Conservation (phyloP, 345 rosid genomes). For the Eucalyptus coolabah region DNA sequence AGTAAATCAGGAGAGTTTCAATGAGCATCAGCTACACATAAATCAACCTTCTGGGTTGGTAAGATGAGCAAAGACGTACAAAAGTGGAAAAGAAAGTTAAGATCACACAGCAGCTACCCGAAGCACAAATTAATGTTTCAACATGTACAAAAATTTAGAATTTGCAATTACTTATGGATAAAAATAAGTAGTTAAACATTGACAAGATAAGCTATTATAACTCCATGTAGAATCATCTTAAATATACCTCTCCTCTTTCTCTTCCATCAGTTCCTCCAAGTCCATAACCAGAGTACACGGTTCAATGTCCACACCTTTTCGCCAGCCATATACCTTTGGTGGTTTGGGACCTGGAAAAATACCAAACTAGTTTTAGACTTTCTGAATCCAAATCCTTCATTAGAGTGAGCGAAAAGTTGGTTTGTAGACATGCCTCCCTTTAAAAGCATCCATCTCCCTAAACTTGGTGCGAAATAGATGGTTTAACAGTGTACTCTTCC, state of each 20-base stretch:
- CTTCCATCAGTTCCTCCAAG: conserved; percentile 98
- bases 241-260: conserved; percentile 95
- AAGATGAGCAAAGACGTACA: background rate
- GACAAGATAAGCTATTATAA: background rate
- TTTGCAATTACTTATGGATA: background rate
- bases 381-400: background rate
- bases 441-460: conserved; percentile 98
- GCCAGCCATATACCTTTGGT: conserved; percentile 99
- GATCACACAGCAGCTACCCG: background rate
- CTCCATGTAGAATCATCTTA: background rate
- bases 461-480: conserved; percentile 85
- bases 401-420: background rate
- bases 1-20: background rate
- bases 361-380: background rate
- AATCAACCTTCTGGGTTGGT: background rate
- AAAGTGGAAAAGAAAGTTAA: background rate
- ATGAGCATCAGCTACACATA: background rate
- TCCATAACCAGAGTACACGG: conserved; percentile 97
- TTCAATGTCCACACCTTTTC: conserved; percentile 74
- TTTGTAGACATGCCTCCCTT: conserved; percentile 60
- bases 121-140: background rate
- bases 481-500: conserved; percentile 94
- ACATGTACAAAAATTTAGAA: background rate
- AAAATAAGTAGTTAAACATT: background rate
- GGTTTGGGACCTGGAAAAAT: conserved; percentile 65